phyloP scores from a whole-genome alignment of 176 grass and related monocot genomes.

The Cenchrus fungigraminus region DNA sequence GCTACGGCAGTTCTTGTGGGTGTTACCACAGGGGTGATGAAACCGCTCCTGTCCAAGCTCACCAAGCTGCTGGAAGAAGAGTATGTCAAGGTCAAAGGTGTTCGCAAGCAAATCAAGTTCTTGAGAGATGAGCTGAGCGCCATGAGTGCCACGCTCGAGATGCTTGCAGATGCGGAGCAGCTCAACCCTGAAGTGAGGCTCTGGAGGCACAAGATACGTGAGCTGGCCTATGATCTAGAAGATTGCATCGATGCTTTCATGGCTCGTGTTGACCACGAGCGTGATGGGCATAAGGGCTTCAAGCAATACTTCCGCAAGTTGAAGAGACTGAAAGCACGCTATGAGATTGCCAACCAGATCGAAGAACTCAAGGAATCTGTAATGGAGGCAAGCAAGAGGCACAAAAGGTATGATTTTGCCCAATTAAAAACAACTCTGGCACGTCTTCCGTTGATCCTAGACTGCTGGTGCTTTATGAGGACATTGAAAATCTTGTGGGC shows the following conservation, averaged over 20 bases:
- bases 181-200: not conserved
- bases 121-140: no score
- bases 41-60: not conserved
- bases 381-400: not conserved
- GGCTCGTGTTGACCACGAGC: not conserved
- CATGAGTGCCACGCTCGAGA: not conserved
- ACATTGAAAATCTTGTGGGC: no score
- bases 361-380: not conserved
- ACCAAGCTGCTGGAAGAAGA: slow-evolving; percentile 18
- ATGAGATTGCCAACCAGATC: not conserved
- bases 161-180: not conserved
- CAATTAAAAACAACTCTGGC: no score
- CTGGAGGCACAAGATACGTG: slow-evolving; percentile 8
- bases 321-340: not conserved
- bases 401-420: not conserved
- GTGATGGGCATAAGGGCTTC: not conserved
- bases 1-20: no score
- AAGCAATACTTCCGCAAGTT: not conserved
- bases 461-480: no score
- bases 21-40: slow-evolving; percentile 13
- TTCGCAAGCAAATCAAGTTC: not conserved
- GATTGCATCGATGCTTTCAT: slow-evolving; percentile 13
- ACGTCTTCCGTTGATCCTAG: no score
- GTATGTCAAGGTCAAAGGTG: not conserved
- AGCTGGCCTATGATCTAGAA: slow-evolving; percentile 1